Percentiles rank a stretch among this genome's conserved stretches.
Evolutionary conservation across 306 rosid genomes (phyloP).

Genomic region (Cajanus cajan): DNA sequence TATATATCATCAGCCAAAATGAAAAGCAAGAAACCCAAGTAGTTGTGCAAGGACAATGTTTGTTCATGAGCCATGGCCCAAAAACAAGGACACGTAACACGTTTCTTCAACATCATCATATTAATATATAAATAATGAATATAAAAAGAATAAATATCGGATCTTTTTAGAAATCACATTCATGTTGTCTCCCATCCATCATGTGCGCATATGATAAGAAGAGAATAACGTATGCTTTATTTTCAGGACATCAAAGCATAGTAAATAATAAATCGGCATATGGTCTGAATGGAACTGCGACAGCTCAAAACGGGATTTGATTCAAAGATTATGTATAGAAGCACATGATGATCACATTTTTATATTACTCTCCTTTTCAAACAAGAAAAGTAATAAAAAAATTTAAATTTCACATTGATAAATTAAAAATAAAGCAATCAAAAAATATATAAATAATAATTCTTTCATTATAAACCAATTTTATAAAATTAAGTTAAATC

Average conservation of each 20-base stretch:
- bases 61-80: background rate
- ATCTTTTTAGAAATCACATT: background rate
- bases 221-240: conserved; percentile 30
- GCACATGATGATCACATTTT: conserved; percentile 33
- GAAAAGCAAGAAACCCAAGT: background rate
- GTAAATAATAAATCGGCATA: background rate
- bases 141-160: background rate
- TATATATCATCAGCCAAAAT: too few species aligned
- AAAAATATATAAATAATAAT: too few species aligned
- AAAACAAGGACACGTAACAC: background rate
- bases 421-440: too few species aligned
- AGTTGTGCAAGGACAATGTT: background rate
- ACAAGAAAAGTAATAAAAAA: too few species aligned
- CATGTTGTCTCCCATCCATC: conserved; percentile 1
- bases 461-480: too few species aligned
- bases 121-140: background rate
- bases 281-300: conserved; percentile 12
- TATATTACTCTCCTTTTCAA: background rate
- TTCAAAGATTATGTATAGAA: conserved; percentile 22
- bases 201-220: conserved; percentile 38
- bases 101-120: background rate
- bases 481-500: too few species aligned
- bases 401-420: too few species aligned
- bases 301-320: conserved; percentile 38
- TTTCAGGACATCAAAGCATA: conserved; percentile 11